Evolutionary conservation across 2,329 filamentous ascomycete species (phyloP).

Genomic region (Fusarium devonianum): DNA sequence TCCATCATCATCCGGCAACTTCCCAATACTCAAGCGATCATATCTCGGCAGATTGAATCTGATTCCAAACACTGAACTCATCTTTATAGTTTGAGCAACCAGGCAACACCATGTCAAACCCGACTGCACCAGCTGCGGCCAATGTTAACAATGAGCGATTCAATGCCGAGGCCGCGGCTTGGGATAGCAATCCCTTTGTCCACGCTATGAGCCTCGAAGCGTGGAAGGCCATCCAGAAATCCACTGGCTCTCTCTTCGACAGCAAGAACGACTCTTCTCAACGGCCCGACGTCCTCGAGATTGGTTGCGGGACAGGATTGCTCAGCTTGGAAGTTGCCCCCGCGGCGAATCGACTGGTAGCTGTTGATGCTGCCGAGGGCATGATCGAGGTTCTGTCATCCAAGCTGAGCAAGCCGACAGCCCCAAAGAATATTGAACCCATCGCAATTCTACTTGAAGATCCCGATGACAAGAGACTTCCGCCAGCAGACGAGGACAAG

Average conservation of each 20-base stretch:
- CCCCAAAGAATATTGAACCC: constrained; percentile 53
- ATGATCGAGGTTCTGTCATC: constrained; percentile 60
- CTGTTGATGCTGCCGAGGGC: constrained; percentile 60
- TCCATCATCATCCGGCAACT: not conserved
- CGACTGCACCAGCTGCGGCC: not conserved
- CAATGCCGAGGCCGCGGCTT: constrained; percentile 60
- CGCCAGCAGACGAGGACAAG: constrained; percentile 42
- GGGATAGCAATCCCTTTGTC: constrained; percentile 62
- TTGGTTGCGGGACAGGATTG: constrained; percentile 64
- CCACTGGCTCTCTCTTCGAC: constrained; percentile 34
- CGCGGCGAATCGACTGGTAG: constrained; percentile 55
- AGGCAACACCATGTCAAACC: constrained; percentile 2
- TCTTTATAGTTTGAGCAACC: not conserved
- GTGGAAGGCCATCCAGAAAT: constrained; percentile 35
- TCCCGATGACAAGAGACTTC: constrained; percentile 55
- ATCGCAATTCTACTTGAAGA: constrained; percentile 57
- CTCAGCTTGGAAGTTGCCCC: constrained; percentile 59
- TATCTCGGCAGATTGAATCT: not conserved
- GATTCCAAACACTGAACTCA: not conserved
- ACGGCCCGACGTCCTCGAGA: constrained; percentile 56
- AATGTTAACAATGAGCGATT: constrained; percentile 50
- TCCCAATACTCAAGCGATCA: not conserved
- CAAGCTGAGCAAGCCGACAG: constrained; percentile 49
- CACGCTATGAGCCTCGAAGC: constrained; percentile 53
- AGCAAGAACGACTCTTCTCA: too few species aligned